Percentiles rank a stretch among this genome's conserved stretches.
phyloP scores from a whole-genome alignment of 164 flowering plant species.

The Stephania cephalantha region DNA sequence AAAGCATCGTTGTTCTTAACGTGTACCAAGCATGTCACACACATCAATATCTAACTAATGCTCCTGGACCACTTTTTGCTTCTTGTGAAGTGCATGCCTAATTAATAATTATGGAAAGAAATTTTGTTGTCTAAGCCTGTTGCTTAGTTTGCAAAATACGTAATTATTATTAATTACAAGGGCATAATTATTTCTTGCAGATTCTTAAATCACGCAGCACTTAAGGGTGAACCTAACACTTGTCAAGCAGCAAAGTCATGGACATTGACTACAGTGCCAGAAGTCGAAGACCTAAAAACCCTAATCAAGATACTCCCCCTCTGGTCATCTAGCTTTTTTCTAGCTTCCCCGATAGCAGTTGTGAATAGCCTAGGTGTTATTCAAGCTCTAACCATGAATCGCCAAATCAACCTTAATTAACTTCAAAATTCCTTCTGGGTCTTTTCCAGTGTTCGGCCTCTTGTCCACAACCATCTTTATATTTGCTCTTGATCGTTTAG shows the following conservation, averaged over 20 bases:
- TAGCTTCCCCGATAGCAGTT: constrained; percentile 41
- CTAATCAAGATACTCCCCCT: constrained; percentile 49
- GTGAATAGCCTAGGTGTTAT: constrained; percentile 39
- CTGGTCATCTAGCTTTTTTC: constrained; percentile 42
- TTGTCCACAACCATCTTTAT: constrained; percentile 35
- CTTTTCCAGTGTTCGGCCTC: constrained; percentile 34
- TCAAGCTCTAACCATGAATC: constrained; percentile 64
- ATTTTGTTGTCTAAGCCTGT: no score
- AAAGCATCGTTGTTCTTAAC: no score
- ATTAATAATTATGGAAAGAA: no score
- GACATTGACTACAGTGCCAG: constrained; percentile 49
- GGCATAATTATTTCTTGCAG: constrained; percentile 22
- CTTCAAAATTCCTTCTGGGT: constrained; percentile 59
- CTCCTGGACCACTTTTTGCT: no score
- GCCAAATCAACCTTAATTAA: constrained; percentile 43
- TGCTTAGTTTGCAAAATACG: no score
- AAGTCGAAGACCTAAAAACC: constrained; percentile 65
- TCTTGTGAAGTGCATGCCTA: no score
- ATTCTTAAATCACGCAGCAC: constrained; percentile 41
- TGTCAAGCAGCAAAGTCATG: constrained; percentile 32
- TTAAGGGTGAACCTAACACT: constrained; percentile 11
- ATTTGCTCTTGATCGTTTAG: constrained; percentile 36
- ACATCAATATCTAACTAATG: no score
- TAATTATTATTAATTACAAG: no score
- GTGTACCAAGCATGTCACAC: no score